Base-by-base conservation (phyloP, 306 rosid genomes). In the Cicer arietinum region DNA sequence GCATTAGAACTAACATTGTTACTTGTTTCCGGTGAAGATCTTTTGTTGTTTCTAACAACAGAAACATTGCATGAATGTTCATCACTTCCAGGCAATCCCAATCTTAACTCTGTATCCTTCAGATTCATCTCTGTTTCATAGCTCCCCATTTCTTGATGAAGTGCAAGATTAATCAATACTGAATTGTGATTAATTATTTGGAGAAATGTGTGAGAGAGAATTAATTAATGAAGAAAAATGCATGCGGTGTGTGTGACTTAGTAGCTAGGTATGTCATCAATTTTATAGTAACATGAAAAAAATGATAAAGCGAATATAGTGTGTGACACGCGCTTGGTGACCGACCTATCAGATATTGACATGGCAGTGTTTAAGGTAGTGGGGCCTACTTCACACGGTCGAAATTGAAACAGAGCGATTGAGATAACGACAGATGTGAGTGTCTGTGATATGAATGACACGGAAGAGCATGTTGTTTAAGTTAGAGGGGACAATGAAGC, bases 71-170 rank as follows among this genome's bases (percentile, higher is more conserved):
- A 79, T 50, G 82, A 66, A 64, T 65, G 42, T 68, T 80, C 84
- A 22, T 86, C 74, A 16, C 74, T 67, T 6, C 96, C 94, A 0
- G 94, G 94, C 68, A 90, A 79, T 22, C 96, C 98, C 69, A 92
- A 78, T 69, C 88, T 87, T 59, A 92, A 86, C 83, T 90, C 91
- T 12, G 89, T 86, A 17, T 62, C 91, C 82, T 79, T 80, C 20
- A 88, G 72, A 72, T 89, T 87, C 71, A 85, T 69, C 57, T 84
- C 81, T 6, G 25, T 62, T 45, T 80, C 81, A 44, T 50, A 87
- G 46, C 51, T 79, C 6, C 69, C 73, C 57, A 69, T 46, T 67
- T 45, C 41, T 67, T 45, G 53, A 25, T 44, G 12, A 51, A 48
- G 6, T 1, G 42, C 4, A 25, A 25, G 37, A 64, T 37, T 13